These are phyloP conservation scores for Fusarium acutatum DNA, from an alignment of 2,329 filamentous ascomycete genomes.

Conservation along the genomic window DNA sequence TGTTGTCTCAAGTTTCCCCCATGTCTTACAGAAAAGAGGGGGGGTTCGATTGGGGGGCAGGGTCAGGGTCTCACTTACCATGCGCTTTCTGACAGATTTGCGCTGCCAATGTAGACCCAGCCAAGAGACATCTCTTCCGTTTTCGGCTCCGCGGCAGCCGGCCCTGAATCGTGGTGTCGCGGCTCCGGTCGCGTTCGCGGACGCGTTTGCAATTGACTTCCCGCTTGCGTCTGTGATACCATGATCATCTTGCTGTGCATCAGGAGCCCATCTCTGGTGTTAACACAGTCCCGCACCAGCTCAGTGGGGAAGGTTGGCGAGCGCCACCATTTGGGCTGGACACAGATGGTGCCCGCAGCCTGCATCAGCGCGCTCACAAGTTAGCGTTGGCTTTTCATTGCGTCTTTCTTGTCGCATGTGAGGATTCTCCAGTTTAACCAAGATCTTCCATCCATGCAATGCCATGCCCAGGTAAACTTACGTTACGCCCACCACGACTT, in stretches of 20 bases:
- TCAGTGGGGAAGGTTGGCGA: constrained; percentile 73
- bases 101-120: constrained; percentile 90
- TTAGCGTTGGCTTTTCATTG: constrained; percentile 34
- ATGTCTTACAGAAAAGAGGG: constrained; percentile 35
- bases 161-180: constrained; percentile 11
- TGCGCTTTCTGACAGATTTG: constrained; percentile 91
- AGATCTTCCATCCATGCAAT: constrained; percentile 13
- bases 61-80: constrained; percentile 65
- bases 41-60: background rate
- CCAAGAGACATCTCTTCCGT: constrained; percentile 48
- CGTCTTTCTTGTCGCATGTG: constrained; percentile 23
- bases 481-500: constrained; percentile 70
- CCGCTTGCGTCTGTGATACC: constrained; percentile 45
- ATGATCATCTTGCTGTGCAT: constrained; percentile 87
- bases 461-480: constrained; percentile 43
- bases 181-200: constrained; percentile 22
- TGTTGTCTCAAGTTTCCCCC: constrained; percentile 35
- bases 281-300: constrained; percentile 79
- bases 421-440: constrained; percentile 28
- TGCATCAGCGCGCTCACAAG: constrained; percentile 52
- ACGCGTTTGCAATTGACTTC: constrained; percentile 19
- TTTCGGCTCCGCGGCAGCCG: constrained; percentile 29
- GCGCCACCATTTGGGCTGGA: constrained; percentile 77
- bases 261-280: constrained; percentile 73
- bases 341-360: constrained; percentile 84